Conservation (phyloP, 805 yeast genomes). For the Saccharomycopsis sp. region DNA sequence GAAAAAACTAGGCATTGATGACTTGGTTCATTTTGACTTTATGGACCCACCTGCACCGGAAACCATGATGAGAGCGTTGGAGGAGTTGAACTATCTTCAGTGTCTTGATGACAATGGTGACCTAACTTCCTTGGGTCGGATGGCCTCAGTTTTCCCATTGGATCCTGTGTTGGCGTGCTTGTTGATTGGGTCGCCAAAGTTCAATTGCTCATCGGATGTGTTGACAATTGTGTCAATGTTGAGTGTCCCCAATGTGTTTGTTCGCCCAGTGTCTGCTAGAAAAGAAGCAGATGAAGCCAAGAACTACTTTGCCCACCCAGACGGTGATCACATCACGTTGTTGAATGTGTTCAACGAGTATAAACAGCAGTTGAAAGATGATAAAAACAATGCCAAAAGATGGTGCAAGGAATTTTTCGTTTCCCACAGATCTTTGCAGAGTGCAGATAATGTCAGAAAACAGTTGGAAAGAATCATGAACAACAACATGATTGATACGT, state of each 20-base stretch:
- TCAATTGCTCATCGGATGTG: slow-evolving; percentile 81
- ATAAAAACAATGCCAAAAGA: slow-evolving; percentile 53
- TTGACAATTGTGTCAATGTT: slow-evolving; percentile 82
- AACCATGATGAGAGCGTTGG: slow-evolving; percentile 98
- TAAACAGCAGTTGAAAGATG: slow-evolving; percentile 76
- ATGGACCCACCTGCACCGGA: slow-evolving; percentile 99
- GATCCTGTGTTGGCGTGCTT: slow-evolving; percentile 94
- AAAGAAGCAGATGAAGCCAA: slow-evolving; percentile 90
- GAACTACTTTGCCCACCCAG: slow-evolving; percentile 79
- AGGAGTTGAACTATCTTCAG: slow-evolving; percentile 82
- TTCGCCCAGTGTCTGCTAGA: slow-evolving; percentile 81
- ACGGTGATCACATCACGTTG: slow-evolving; percentile 90
- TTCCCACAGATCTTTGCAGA: slow-evolving; percentile 70
- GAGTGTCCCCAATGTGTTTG: slow-evolving; percentile 90
- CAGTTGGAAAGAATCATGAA: slow-evolving; percentile 83
- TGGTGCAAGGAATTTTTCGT: slow-evolving; percentile 93
- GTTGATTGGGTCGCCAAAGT: slow-evolving; percentile 80
- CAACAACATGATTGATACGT: slow-evolving; percentile 62
- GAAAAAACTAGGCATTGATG: slow-evolving; percentile 91
- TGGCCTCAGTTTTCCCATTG: slow-evolving; percentile 87
- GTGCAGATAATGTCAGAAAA: slow-evolving; percentile 79
- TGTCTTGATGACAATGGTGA: slow-evolving; percentile 91
- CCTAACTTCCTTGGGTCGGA: slow-evolving; percentile 78
- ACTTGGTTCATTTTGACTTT: slow-evolving; percentile 93
- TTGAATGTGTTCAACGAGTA: slow-evolving; percentile 54